phyloP scores from a whole-genome alignment of 148 eudicot genomes.

The Arctostaphylos glauca region DNA sequence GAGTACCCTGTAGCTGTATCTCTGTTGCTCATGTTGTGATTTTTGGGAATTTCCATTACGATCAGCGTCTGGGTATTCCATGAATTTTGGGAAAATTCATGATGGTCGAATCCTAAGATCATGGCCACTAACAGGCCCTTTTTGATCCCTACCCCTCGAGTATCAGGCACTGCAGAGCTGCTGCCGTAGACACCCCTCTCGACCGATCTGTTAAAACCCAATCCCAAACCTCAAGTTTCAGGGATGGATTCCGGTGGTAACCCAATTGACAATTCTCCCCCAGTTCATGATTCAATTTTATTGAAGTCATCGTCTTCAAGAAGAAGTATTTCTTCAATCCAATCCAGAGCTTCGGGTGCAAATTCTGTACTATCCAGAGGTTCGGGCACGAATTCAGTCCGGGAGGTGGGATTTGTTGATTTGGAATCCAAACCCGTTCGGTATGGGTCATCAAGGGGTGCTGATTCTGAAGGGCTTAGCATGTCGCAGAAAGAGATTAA shows the following conservation, averaged over 20 bases:
- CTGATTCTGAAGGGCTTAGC: conserved; percentile 62
- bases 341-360: conserved; percentile 37
- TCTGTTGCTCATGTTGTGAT: not conserved
- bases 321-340: conserved; percentile 48
- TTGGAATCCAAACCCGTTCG: conserved; percentile 50
- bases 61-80: conserved; percentile 32
- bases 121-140: conserved; percentile 49
- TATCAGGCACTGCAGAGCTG: conserved; percentile 33
- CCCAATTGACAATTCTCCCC: conserved; percentile 29
- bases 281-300: conserved; percentile 21
- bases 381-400: conserved; percentile 43
- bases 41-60: conserved; percentile 15
- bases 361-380: conserved; percentile 48
- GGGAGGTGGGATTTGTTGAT: conserved; percentile 61
- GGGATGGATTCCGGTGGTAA: conserved; percentile 38
- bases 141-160: conserved; percentile 54
- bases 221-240: conserved; percentile 24
- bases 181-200: conserved; percentile 30
- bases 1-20: not conserved
- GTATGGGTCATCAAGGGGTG: conserved; percentile 75
- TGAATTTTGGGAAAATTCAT: conserved; percentile 32
- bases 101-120: conserved; percentile 43
- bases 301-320: conserved; percentile 49
- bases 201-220: conserved; percentile 32
- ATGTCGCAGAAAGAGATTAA: conserved; percentile 74